Evolutionary conservation across 441 rosid genomes (phyloP), one percentile per base, ranked within the genome.

Genomic region (Metrosideros polymorpha): DNA sequence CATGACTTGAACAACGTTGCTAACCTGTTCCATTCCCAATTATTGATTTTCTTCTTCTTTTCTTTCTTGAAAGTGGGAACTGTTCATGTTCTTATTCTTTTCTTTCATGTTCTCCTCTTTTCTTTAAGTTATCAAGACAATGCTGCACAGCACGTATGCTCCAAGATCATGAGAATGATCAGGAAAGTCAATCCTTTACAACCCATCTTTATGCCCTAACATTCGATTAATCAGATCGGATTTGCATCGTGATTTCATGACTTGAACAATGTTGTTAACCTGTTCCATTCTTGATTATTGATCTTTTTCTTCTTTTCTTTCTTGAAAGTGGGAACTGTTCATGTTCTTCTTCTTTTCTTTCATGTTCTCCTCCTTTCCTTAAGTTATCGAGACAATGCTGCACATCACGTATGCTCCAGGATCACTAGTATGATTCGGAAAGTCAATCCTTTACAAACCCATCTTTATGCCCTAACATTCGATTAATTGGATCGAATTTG

Each of bases 331-430:
- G 45, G 47, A 66, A 66, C 79, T 27, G 45, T 19, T 9, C 76
- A 6, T 0, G 24, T 12, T 17, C 76, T 0, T 17, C 75, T 63
- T 10, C 35, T 59, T 29, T 22, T n/a, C n/a, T n/a, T n/a, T n/a
- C n/a, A n/a, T n/a, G n/a, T n/a, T n/a, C n/a, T n/a, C n/a, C n/a
- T 71, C 12, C 15, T 39, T 55, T 25, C 5, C 2, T 0, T 10
- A 66, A 71, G 79, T 71, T 42, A 71, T 71, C 79, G 22, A 0
- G 7, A 39, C 79, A 42, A 19, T 24, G n/a, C 30, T n/a, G 61
- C 61, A 12, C 61, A n/a, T n/a, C n/a, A n/a, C n/a, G n/a, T n/a
- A n/a, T n/a, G n/a, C n/a, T n/a, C n/a, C n/a, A n/a, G n/a, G n/a
- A n/a, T n/a, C n/a, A n/a, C n/a, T n/a, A n/a, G n/a, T n/a, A n/a